phyloP scores from a whole-genome alignment of 1,284 basidiomycete genomes.

The Mycena citricolor region DNA sequence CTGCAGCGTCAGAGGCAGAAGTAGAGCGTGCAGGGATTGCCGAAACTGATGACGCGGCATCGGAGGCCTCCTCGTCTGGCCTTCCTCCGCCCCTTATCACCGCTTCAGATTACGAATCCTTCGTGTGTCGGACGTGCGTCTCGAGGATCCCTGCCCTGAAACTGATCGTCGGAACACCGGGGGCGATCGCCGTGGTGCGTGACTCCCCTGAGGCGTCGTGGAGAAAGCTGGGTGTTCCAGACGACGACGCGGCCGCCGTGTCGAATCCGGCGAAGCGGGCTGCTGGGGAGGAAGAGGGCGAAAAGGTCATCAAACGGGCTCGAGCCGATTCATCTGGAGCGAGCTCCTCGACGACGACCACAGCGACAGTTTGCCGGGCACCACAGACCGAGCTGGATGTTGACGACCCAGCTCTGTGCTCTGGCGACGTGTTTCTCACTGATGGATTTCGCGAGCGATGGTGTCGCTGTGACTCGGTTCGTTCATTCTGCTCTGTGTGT shows the following conservation, averaged over 20 bases:
- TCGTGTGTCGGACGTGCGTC: conserved; percentile 70
- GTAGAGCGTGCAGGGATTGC: conserved; percentile 24
- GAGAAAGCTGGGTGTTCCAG: conserved; percentile 44
- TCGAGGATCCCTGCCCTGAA: conserved; percentile 49
- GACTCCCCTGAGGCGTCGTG: conserved; percentile 42
- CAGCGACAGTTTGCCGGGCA: conserved; percentile 45
- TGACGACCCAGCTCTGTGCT: conserved; percentile 38
- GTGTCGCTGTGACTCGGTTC: conserved; percentile 66
- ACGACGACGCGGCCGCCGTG: conserved; percentile 19
- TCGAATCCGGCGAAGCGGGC: conserved; percentile 49
- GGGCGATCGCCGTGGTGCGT: conserved; percentile 62
- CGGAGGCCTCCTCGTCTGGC: conserved; percentile 60
- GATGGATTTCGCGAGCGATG: conserved; percentile 70
- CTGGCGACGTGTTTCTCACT: conserved; percentile 71
- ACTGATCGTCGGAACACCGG: conserved; percentile 64
- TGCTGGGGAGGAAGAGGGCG: conserved; percentile 36
- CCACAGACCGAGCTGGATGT: conserved; percentile 45
- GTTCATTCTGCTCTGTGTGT: conserved; percentile 25
- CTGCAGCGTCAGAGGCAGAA: conserved; percentile 25
- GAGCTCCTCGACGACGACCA: conserved; percentile 23
- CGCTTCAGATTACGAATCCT: conserved; percentile 65
- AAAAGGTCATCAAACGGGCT: conserved; percentile 50
- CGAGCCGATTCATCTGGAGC: conserved; percentile 35
- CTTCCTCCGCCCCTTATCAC: conserved; percentile 66
- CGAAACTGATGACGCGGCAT: conserved; percentile 49